Percentiles rank a stretch among this genome's conserved stretches.
Evolutionary conservation across 345 rosid species (phyloP).

Genomic region (Kernera saxatilis): DNA sequence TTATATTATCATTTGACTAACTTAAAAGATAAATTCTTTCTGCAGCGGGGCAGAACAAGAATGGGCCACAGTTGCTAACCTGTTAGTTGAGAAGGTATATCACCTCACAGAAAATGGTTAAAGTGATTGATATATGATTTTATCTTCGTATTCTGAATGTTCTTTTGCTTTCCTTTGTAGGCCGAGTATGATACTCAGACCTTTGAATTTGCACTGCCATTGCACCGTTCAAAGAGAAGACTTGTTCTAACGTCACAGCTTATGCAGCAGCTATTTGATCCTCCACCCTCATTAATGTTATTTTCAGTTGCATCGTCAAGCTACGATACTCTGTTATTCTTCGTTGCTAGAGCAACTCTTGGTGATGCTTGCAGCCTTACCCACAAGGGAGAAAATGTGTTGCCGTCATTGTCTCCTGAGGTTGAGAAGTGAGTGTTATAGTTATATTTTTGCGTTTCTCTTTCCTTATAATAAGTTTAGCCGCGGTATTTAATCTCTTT

Average conservation of each 20-base stretch:
- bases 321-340: slow-evolving; percentile 40
- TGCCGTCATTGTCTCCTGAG: slow-evolving; percentile 8
- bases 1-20: neutral
- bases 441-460: neutral
- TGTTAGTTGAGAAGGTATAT: slow-evolving; percentile 62
- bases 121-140: neutral
- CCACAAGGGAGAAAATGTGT: slow-evolving; percentile 14
- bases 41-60: slow-evolving; percentile 51
- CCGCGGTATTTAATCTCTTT: neutral
- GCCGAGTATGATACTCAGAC: slow-evolving; percentile 40
- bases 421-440: slow-evolving; percentile 35
- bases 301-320: slow-evolving; percentile 38
- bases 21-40: neutral
- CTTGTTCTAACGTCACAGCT: slow-evolving; percentile 57
- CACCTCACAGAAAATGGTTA: neutral
- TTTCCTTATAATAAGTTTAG: neutral
- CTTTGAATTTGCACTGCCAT: slow-evolving; percentile 35
- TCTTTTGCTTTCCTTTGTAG: slow-evolving; percentile 29
- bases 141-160: neutral
- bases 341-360: slow-evolving; percentile 42
- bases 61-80: slow-evolving; percentile 59
- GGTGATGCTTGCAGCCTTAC: slow-evolving; percentile 54
- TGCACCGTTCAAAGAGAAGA: slow-evolving; percentile 55
- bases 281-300: slow-evolving; percentile 45
- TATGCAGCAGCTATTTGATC: slow-evolving; percentile 55